phyloP scores from a whole-genome alignment of 1,284 basidiomycete species.

The Laetiporus sulphureus region DNA sequence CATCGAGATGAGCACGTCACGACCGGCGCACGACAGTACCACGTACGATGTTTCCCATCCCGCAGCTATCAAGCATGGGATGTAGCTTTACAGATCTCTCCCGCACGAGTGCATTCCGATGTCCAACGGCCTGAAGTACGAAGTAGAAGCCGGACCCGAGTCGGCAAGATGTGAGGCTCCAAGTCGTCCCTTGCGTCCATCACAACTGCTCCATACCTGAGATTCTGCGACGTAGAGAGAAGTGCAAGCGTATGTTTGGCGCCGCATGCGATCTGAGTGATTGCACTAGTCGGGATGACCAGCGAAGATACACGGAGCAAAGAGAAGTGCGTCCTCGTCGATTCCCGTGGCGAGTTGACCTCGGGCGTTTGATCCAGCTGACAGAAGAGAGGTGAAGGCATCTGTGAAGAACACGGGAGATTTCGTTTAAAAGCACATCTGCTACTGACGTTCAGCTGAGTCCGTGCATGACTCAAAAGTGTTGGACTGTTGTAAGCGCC shows the following conservation, averaged over 20 bases:
- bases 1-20: constrained; percentile 70
- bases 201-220: constrained; percentile 65
- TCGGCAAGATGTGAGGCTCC: constrained; percentile 28
- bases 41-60: constrained; percentile 83
- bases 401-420: too few relatives aligned
- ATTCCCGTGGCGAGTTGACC: constrained; percentile 66
- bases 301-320: constrained; percentile 41
- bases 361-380: constrained; percentile 72
- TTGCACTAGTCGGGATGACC: constrained; percentile 14
- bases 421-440: too few relatives aligned
- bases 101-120: too few relatives aligned
- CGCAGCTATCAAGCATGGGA: constrained; percentile 44
- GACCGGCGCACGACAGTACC: constrained; percentile 36
- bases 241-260: constrained; percentile 63
- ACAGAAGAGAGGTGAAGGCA: too few relatives aligned
- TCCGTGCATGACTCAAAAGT: too few relatives aligned
- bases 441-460: too few relatives aligned
- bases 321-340: constrained; percentile 50
- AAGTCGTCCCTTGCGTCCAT: constrained; percentile 56
- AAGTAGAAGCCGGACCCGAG: constrained; percentile 20
- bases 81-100: too few relatives aligned
- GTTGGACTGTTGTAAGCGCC: too few relatives aligned
- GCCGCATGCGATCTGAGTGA: constrained; percentile 48
- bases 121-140: constrained; percentile 43
- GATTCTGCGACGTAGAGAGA: too few relatives aligned